phyloP scores from a whole-genome alignment of 2,329 filamentous ascomycete genomes.

The Colletotrichum lentis region DNA sequence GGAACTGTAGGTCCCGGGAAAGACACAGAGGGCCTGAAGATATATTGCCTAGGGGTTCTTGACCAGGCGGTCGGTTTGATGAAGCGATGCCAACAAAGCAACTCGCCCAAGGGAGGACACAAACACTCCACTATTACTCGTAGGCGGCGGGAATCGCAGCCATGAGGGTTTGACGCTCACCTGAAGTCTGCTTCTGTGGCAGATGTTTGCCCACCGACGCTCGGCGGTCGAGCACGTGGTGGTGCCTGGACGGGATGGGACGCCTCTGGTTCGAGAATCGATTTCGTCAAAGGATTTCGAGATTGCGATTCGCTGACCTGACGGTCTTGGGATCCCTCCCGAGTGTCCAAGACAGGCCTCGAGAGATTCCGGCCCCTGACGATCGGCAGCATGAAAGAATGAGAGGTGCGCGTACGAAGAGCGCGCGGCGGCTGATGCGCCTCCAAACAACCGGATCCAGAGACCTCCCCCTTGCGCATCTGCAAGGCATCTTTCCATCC shows the following conservation, averaged over 20 bases:
- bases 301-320: background rate
- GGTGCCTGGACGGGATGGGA: too few species aligned
- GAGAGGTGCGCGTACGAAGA: too few species aligned
- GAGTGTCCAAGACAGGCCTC: too few species aligned
- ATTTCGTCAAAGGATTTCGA: too few species aligned
- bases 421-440: too few species aligned
- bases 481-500: conserved; percentile 6
- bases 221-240: background rate
- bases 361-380: too few species aligned
- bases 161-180: background rate
- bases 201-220: background rate
- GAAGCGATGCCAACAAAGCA: background rate
- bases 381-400: too few species aligned
- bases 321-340: too few species aligned
- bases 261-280: too few species aligned
- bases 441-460: background rate
- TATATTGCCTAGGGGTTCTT: too few species aligned
- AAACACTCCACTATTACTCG: background rate
- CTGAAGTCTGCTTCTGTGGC: background rate
- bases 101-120: background rate
- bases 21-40: background rate
- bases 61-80: background rate
- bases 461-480: background rate
- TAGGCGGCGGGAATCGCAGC: too few species aligned
- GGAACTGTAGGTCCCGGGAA: too few species aligned